Percentiles rank a stretch among this genome's conserved stretches.
Conservation (phyloP, 208 protist species). For the Trypanosoma platydactyli region DNA sequence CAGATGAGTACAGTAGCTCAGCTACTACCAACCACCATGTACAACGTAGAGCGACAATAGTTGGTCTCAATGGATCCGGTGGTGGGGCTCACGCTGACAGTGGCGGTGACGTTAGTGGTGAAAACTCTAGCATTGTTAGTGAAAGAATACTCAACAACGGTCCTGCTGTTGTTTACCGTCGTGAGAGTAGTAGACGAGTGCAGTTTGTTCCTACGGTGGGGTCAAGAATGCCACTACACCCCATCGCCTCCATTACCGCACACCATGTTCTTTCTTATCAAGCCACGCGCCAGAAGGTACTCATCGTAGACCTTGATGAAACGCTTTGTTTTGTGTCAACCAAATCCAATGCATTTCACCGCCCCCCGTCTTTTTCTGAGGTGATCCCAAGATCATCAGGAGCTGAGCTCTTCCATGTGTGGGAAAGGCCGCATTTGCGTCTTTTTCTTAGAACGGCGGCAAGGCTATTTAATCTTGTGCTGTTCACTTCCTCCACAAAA, state of each 20-base stretch:
- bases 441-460: conserved; percentile 72
- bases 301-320: conserved; percentile 90
- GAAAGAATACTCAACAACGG: background rate
- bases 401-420: conserved; percentile 86
- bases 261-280: conserved; percentile 88
- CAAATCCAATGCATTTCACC: conserved; percentile 50
- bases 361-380: conserved; percentile 83
- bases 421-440: conserved; percentile 72
- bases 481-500: conserved; percentile 88
- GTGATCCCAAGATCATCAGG: conserved; percentile 80
- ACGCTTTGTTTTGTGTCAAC: conserved; percentile 89
- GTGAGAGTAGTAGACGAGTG: conserved; percentile 61
- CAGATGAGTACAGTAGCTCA: conserved; percentile 82
- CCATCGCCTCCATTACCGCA: conserved; percentile 75
- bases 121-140: background rate
- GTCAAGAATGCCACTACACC: conserved; percentile 35
- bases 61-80: background rate
- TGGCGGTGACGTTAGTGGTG: no score
- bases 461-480: conserved; percentile 81
- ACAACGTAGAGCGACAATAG: background rate
- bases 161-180: conserved; percentile 66
- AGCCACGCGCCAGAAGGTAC: conserved; percentile 85
- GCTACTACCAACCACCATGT: conserved; percentile 27
- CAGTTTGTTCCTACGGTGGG: conserved; percentile 40
- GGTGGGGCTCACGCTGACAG: background rate